Evolutionary conservation across 2,329 filamentous ascomycete species (phyloP), one percentile per base, ranked within the genome.

Genomic region (Coniochaeta pulveracea): DNA sequence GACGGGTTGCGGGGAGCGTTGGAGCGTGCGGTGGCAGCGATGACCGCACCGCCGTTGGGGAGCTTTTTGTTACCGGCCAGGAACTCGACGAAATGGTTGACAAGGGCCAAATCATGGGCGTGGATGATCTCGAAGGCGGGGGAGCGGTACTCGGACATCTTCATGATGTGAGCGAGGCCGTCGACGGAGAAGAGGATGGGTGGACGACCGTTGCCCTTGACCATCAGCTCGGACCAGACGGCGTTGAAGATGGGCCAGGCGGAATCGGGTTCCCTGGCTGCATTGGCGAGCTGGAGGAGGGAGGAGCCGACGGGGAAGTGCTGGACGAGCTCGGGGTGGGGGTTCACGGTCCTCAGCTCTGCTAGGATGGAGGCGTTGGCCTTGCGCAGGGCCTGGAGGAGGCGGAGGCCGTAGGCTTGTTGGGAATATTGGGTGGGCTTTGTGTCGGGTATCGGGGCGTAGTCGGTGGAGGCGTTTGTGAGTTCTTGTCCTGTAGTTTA

Each of bases 161-260:
- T 70, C 83, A 93, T 93, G 57, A 86, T 73, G 61, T 91, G 83
- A 35, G 75, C 68, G 22, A 96, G 64, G 34, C 80, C 80, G 51
- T 98, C 91, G 33, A 93, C 61, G 26, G 77, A 63, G 44, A 95
- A 68, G 32, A 96, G 64, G 37, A 95, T 65, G 11, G 67, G 69
- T 4, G 63, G 62, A 2, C 67, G 64, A 19, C 61, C 51, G 40
- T 51, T 52, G 25, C 44, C 45, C 24, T 53, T 57, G 12, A 60
- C 52, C 19, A 52, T 61, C 31, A 96, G 73, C 58, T 96, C 89
- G 19, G 68, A 57, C 84, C 84, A 91, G 33, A 95, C 65, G 9
- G 84, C 80, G 43, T 76, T 63, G 62, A 93, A 89, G 34, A 88
- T 74, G 8, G 77, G 66, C 81, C 82, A 93, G 26, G 88, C 79